phyloP scores from a whole-genome alignment of 345 rosid species.

The Boechera divaricarpa region DNA sequence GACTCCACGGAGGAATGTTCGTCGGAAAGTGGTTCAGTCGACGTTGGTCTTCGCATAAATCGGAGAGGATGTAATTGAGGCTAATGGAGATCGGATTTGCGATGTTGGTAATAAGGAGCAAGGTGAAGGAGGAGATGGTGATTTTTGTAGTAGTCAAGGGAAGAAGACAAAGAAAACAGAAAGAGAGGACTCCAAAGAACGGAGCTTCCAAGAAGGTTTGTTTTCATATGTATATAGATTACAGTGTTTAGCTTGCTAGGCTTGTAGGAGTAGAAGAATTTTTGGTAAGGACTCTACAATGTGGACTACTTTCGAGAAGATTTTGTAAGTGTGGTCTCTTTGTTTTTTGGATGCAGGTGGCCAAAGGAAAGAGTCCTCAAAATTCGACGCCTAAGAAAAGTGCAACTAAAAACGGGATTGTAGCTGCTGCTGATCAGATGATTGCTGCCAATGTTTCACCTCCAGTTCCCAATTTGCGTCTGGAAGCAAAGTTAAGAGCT shows the following conservation, averaged over 20 bases:
- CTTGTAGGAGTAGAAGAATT: constrained; percentile 13
- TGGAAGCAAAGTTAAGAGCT: constrained; percentile 80
- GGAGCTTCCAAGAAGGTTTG: constrained; percentile 59
- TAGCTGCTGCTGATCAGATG: constrained; percentile 30
- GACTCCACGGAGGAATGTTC: constrained; percentile 49
- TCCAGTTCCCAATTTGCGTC: constrained; percentile 63
- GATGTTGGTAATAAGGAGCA: constrained; percentile 37
- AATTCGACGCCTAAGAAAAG: constrained; percentile 66
- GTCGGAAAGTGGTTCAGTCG: constrained; percentile 81
- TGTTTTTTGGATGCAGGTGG: constrained; percentile 16
- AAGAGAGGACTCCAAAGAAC: constrained; percentile 56
- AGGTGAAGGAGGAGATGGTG: constrained; percentile 52
- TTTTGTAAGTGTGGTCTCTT: neutral
- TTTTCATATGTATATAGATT: neutral
- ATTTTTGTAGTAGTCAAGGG: constrained; percentile 60
- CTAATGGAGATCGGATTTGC: constrained; percentile 40
- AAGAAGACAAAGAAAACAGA: constrained; percentile 57
- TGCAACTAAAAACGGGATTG: constrained; percentile 42
- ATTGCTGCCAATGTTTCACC: constrained; percentile 44
- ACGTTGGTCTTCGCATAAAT: constrained; percentile 64
- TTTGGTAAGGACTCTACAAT: constrained; percentile 9
- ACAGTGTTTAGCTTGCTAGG: constrained; percentile 1
- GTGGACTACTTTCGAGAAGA: neutral
- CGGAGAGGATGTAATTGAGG: constrained; percentile 48
- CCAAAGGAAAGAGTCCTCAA: constrained; percentile 51